Conservation (phyloP, 768 basidiomycete species). For the Auriculariales sp. region DNA sequence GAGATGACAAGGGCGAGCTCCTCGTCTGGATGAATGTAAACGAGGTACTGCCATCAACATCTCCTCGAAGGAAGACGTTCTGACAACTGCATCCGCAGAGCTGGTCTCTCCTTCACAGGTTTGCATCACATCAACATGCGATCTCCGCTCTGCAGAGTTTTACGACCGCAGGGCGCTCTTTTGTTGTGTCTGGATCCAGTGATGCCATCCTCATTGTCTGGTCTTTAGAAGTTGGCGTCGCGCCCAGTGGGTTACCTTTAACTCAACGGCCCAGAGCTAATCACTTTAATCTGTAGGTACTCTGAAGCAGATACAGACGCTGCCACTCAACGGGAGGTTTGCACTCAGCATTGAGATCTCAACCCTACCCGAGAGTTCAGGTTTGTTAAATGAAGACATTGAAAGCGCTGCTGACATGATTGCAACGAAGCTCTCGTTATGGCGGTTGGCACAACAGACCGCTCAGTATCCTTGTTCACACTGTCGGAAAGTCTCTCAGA, state of each 20-base stretch:
- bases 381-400: constrained; percentile 22
- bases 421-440: constrained; percentile 35
- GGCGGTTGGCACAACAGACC: constrained; percentile 76
- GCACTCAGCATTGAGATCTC: constrained; percentile 56
- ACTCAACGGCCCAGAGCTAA: background rate
- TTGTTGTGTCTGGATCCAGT: constrained; percentile 66
- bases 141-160: constrained; percentile 63
- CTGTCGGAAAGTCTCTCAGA: constrained; percentile 31
- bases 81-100: too few species aligned
- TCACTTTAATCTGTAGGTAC: background rate
- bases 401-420: background rate
- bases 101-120: too few species aligned
- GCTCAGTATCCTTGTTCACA: constrained; percentile 63
- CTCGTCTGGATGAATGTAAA: constrained; percentile 40
- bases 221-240: constrained; percentile 22
- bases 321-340: constrained; percentile 54
- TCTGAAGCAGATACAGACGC: constrained; percentile 32
- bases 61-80: background rate
- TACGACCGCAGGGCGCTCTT: too few species aligned
- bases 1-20: constrained; percentile 61
- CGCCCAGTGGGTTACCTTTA: constrained; percentile 8
- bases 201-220: constrained; percentile 72
- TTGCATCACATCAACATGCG: constrained; percentile 53
- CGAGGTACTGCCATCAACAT: background rate
- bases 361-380: constrained; percentile 49